A percentile compares a stretch with the other conserved stretches of the same genome.
phyloP scores from a whole-genome alignment of 257 asterid genomes.

The Penstemon newberryi region DNA sequence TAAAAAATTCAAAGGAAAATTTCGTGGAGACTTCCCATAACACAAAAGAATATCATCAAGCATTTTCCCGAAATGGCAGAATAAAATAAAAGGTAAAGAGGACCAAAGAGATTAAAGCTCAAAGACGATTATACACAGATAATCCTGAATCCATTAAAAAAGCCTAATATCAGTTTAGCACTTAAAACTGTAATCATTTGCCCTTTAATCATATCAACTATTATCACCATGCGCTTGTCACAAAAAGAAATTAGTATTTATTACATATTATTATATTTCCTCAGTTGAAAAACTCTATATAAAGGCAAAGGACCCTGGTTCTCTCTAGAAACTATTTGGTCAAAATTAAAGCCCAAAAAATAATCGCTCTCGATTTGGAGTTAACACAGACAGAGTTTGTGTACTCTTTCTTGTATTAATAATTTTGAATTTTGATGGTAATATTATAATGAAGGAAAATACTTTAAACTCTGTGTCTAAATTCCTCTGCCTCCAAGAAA shows the following conservation, averaged over 20 bases:
- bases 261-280: too few relatives aligned
- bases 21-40: too few relatives aligned
- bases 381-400: too few relatives aligned
- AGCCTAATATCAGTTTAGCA: not conserved
- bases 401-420: too few relatives aligned
- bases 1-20: too few relatives aligned
- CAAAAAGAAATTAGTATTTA: not conserved
- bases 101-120: not conserved
- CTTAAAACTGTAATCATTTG: conserved; percentile 3
- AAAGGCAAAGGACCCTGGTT: not conserved
- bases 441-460: not conserved
- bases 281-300: conserved; percentile 26
- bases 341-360: conserved; percentile 20
- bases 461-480: conserved; percentile 27
- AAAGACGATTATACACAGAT: not conserved
- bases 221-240: not conserved
- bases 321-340: not conserved
- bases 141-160: not conserved
- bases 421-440: not conserved
- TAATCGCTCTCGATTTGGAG: not conserved
- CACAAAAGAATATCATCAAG: not conserved
- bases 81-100: not conserved
- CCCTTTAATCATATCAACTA: conserved; percentile 10
- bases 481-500: conserved; percentile 33
- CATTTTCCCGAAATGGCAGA: not conserved